phyloP scores from a whole-genome alignment of 2,329 filamentous ascomycete species.

The Cytospora piceicola region DNA sequence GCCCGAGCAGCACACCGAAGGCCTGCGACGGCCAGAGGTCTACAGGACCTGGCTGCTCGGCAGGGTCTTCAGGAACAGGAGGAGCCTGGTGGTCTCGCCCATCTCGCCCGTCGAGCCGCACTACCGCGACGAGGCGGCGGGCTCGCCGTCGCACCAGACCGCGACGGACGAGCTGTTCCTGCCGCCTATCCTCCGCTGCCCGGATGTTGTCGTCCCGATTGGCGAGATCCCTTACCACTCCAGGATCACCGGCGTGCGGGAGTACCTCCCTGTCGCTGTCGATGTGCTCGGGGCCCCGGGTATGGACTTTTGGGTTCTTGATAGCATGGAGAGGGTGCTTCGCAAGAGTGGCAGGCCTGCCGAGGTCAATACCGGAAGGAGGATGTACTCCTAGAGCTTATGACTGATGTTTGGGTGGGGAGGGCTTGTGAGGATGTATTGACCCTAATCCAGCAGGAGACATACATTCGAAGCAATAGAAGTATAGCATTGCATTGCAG shows the following conservation, averaged over 20 bases:
- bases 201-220: slow-evolving; percentile 42
- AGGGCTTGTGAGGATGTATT: no score
- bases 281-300: background rate
- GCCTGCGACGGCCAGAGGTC: background rate
- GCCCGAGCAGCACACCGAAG: background rate
- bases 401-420: background rate
- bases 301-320: slow-evolving; percentile 4
- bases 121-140: slow-evolving; percentile 7
- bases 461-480: no score
- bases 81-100: slow-evolving; percentile 3
- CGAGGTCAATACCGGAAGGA: background rate
- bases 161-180: slow-evolving; percentile 18
- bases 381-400: background rate
- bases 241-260: slow-evolving; percentile 35
- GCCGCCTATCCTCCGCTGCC: slow-evolving; percentile 36
- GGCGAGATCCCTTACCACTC: slow-evolving; percentile 40
- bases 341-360: background rate
- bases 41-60: slow-evolving; percentile 9
- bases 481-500: no score
- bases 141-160: background rate
- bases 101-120: slow-evolving; percentile 11
- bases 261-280: slow-evolving; percentile 37
- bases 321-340: background rate
- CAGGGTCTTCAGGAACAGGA: background rate
- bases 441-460: no score